Evolutionary conservation across 2,329 filamentous ascomycete genomes (phyloP), one percentile per base, ranked within the genome.

Genomic region (Calonectria pseudoreteaudii): DNA sequence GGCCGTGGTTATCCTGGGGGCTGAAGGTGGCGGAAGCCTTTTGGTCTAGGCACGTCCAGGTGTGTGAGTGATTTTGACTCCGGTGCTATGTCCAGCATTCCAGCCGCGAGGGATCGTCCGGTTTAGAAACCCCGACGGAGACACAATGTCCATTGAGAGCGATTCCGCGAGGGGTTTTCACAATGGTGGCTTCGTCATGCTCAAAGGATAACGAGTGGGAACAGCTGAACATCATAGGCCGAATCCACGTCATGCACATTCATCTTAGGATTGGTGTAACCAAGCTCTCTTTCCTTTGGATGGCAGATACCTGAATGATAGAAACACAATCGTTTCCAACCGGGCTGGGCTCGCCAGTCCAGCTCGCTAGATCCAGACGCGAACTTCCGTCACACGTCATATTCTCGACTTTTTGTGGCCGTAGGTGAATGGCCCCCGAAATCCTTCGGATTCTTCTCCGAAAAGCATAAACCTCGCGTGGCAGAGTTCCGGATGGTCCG

Each of bases 11-110:
- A 78, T 70, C 68, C 56, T 76, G 72, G 68, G 36, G 74, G 78
- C 72, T 77, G 75, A 56, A 44, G 71, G 79, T 80, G 79, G 79
- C 79, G 78, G 77, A 72, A 78, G 79, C 78, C 78, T 80, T 79
- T 74, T 30, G 76, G 79, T 80, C 79, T 78, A 76, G 79, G 77
- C 79, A 79, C 71, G 53, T 62, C 73, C 68, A 76, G 50, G 71
- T 64, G 70, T 67, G 68, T 68, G 71, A 76, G 68, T 70, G 70
- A 76, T 75, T 41, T 62, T 64, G 70, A 72, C 68, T 58, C 60
- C 60, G 71, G 70, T 66, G 71, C 66, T 56, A 71, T 53, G 68
- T 58, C n/a, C 53, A 74, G 44, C 79, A 80, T 80, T 80, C 79
- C 78, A 80, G 79, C 77, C 68, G 49, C 16, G 16, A 47, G 50